These are phyloP conservation scores for Pulicaria dysenterica DNA, from an alignment of 129 eudicot species.

Conservation along the genomic window DNA sequence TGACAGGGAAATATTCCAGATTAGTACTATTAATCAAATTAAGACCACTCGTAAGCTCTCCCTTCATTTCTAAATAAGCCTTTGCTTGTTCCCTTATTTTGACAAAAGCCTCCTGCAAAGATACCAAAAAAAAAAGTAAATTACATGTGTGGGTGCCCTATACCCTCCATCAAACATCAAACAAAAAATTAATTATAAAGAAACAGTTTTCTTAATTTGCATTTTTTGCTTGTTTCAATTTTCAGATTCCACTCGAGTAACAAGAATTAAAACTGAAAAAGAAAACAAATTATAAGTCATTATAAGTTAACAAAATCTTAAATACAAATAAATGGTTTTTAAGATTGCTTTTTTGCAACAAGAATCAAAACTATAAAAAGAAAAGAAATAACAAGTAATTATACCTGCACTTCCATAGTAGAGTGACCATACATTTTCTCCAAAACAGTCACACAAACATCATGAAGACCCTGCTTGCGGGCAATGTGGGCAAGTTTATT, in stretches of 20 bases:
- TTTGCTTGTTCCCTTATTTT: slow-evolving; percentile 98
- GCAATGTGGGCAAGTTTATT: slow-evolving; percentile 94
- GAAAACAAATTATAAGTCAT: too few relatives aligned
- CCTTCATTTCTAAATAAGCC: slow-evolving; percentile 96
- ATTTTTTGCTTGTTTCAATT: not conserved
- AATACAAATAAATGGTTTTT: too few relatives aligned
- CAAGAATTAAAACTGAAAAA: not conserved
- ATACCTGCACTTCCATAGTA: slow-evolving; percentile 99
- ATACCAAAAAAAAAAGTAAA: slow-evolving; percentile 13
- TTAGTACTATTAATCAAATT: slow-evolving; percentile 92
- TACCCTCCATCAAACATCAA: too few relatives aligned
- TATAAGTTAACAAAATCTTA: too few relatives aligned
- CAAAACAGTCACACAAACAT: slow-evolving; percentile 87
- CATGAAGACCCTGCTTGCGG: slow-evolving; percentile 86
- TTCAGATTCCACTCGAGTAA: slow-evolving; percentile 16
- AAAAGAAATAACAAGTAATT: not conserved
- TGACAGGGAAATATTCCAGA: slow-evolving; percentile 93
- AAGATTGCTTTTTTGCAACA: not conserved
- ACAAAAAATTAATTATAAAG: too few relatives aligned
- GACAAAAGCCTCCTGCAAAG: slow-evolving; percentile 88
- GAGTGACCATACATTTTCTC: slow-evolving; percentile 99
- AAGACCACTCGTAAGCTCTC: slow-evolving; percentile 92
- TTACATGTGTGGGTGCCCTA: not conserved
- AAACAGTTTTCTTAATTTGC: too few relatives aligned
- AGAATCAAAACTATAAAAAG: not conserved